These are phyloP conservation scores for Arabis alpina DNA, from an alignment of 345 rosid genomes.

Conservation along the genomic window DNA sequence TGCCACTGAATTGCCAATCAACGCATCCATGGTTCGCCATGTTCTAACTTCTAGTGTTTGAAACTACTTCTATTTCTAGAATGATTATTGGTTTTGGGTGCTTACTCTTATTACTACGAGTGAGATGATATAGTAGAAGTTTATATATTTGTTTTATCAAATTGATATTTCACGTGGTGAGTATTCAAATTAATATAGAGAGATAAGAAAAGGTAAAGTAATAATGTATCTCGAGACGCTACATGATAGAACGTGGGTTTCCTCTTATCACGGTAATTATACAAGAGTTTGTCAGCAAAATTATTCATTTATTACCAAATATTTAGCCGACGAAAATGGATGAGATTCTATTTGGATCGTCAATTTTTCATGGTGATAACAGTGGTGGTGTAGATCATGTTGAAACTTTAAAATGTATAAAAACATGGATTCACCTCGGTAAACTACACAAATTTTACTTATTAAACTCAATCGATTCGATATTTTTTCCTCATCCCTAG, in stretches of 20 bases:
- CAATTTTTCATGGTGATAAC: not conserved
- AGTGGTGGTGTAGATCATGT: no score
- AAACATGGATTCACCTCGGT: no score
- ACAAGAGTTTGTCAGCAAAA: not conserved
- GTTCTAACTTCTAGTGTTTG: conserved; percentile 2
- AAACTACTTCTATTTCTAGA: conserved; percentile 1
- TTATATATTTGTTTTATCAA: not conserved
- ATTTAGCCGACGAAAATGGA: not conserved
- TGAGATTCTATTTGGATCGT: conserved; percentile 1
- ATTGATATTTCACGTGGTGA: conserved; percentile 8
- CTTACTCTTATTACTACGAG: not conserved
- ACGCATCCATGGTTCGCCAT: conserved; percentile 7
- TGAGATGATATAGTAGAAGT: conserved; percentile 10
- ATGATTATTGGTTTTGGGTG: conserved; percentile 19
- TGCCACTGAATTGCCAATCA: conserved; percentile 42
- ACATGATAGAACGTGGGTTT: conserved; percentile 7
- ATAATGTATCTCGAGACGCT: not conserved
- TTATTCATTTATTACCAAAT: not conserved
- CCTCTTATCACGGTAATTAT: conserved; percentile 18
- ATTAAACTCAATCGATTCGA: no score
- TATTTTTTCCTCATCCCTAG: no score
- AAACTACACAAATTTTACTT: no score
- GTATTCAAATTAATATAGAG: conserved; percentile 1
- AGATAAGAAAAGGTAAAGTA: not conserved
- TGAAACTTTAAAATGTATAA: no score